Evolutionary conservation across 345 rosid genomes (phyloP).

Genomic region (Sonneratia caseolaris): DNA sequence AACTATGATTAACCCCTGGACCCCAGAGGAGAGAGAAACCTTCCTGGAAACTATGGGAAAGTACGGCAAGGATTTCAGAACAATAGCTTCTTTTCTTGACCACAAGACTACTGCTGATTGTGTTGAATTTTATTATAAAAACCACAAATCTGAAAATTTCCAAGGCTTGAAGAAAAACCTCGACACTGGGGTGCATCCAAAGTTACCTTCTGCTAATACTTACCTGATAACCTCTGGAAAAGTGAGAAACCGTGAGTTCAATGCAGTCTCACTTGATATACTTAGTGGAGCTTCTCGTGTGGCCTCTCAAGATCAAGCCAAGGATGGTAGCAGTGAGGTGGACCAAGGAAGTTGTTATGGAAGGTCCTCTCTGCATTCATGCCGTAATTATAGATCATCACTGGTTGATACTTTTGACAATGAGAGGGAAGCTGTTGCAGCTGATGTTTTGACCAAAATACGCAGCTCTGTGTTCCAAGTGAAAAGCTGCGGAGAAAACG

Average conservation of each 20-base stretch:
- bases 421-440: slow-evolving; percentile 67
- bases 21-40: slow-evolving; percentile 59
- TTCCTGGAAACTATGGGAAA: slow-evolving; percentile 61
- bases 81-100: slow-evolving; percentile 72
- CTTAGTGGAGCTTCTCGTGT: slow-evolving; percentile 61
- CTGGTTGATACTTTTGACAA: slow-evolving; percentile 30
- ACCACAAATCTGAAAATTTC: slow-evolving; percentile 89
- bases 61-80: slow-evolving; percentile 78
- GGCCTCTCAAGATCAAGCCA: slow-evolving; percentile 32
- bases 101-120: slow-evolving; percentile 95
- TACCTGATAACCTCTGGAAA: slow-evolving; percentile 55
- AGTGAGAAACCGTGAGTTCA: slow-evolving; percentile 53
- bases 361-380: slow-evolving; percentile 33
- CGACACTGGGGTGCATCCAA: slow-evolving; percentile 36
- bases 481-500: slow-evolving; percentile 80
- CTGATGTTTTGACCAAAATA: slow-evolving; percentile 68
- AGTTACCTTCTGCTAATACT: slow-evolving; percentile 39
- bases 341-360: slow-evolving; percentile 28
- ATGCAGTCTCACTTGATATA: slow-evolving; percentile 67
- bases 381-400: slow-evolving; percentile 31
- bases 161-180: slow-evolving; percentile 63
- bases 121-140: slow-evolving; percentile 89
- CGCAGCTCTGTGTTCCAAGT: slow-evolving; percentile 70
- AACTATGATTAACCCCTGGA: slow-evolving; percentile 82
- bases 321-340: slow-evolving; percentile 30